These are phyloP conservation scores for Protomyces arabidopsidicola DNA, from an alignment of 1,139 yeast species.

Conservation along the genomic window DNA sequence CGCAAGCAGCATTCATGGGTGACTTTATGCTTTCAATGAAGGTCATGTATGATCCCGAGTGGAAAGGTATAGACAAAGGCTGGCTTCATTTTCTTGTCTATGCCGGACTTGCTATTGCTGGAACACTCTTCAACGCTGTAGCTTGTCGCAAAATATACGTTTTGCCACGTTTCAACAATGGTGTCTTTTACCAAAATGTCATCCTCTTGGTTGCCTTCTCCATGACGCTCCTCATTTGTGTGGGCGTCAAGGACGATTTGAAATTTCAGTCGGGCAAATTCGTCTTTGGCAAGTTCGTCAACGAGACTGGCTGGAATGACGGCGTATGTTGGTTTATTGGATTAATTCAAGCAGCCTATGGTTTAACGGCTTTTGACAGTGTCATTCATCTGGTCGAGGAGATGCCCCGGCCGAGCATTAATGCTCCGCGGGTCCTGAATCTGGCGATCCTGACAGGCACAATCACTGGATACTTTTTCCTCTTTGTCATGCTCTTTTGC, in stretches of 20 bases:
- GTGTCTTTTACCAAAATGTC: slow-evolving; percentile 15
- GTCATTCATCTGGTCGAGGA: slow-evolving; percentile 79
- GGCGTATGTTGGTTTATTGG: slow-evolving; percentile 26
- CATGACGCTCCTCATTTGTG: slow-evolving; percentile 9
- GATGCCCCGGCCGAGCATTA: slow-evolving; percentile 53
- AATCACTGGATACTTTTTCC: slow-evolving; percentile 48
- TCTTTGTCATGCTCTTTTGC: slow-evolving; percentile 67
- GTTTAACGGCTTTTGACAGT: slow-evolving; percentile 78
- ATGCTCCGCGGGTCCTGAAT: slow-evolving; percentile 72
- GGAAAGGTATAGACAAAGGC: slow-evolving; percentile 9
- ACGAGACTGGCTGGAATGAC: slow-evolving; percentile 35
- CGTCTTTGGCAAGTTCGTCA: slow-evolving; percentile 32
- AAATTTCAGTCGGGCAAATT: slow-evolving; percentile 17
- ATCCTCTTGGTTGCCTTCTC: slow-evolving; percentile 9
- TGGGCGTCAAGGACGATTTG: slow-evolving; percentile 10
- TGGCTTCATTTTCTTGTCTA: slow-evolving; percentile 14
- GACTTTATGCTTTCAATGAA: slow-evolving; percentile 10
- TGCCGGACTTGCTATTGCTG: slow-evolving; percentile 3
- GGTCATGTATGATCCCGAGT: slow-evolving; percentile 11
- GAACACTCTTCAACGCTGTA: slow-evolving; percentile 10
- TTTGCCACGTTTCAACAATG: slow-evolving; percentile 17
- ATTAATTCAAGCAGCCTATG: slow-evolving; percentile 45
- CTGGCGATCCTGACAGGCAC: slow-evolving; percentile 58
- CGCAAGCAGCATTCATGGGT: slow-evolving; percentile 34
- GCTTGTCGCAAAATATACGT: slow-evolving; percentile 7